A percentile compares a stretch with the other conserved stretches of the same genome.
phyloP scores from a whole-genome alignment of 495 filamentous ascomycete species.

The Trichodelitschia bisporula region DNA sequence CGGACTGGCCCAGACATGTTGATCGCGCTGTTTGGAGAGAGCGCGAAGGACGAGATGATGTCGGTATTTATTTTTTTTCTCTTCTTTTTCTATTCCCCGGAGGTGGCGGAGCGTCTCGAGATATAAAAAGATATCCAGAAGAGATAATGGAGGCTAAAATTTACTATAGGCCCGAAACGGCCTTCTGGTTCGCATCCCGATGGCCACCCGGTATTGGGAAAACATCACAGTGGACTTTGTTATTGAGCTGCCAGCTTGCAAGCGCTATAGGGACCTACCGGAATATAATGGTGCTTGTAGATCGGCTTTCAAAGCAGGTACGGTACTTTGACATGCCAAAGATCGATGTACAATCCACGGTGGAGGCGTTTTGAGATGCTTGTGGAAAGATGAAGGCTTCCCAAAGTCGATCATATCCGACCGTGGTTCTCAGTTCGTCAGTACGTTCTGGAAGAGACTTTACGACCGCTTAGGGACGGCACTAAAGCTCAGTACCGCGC shows the following conservation, averaged over 20 bases:
- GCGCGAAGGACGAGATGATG: too few relatives aligned
- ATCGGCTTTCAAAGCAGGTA: background rate
- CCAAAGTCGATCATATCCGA: conserved; percentile 6
- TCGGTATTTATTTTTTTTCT: too few relatives aligned
- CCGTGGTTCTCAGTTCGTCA: conserved; percentile 7
- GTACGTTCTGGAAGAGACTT: conserved; percentile 6
- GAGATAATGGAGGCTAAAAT: too few relatives aligned
- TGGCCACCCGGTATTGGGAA: background rate
- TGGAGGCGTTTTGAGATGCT: background rate
- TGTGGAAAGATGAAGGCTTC: conserved; percentile 1
- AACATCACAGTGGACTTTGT: conserved; percentile 1
- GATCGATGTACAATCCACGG: background rate
- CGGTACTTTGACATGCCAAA: background rate
- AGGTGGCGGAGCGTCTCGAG: too few relatives aligned
- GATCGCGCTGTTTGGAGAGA: too few relatives aligned
- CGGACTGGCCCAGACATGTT: too few relatives aligned
- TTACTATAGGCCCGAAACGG: background rate
- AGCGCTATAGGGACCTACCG: background rate
- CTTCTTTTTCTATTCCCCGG: too few relatives aligned
- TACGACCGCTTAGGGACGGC: conserved; percentile 4
- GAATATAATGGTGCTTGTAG: background rate
- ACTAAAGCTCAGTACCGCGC: conserved; percentile 9
- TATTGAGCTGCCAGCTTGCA: background rate
- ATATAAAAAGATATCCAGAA: too few relatives aligned
- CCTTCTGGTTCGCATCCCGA: background rate